Conservation (phyloP, 345 rosid genomes). For the Geranium rotundifolium region DNA sequence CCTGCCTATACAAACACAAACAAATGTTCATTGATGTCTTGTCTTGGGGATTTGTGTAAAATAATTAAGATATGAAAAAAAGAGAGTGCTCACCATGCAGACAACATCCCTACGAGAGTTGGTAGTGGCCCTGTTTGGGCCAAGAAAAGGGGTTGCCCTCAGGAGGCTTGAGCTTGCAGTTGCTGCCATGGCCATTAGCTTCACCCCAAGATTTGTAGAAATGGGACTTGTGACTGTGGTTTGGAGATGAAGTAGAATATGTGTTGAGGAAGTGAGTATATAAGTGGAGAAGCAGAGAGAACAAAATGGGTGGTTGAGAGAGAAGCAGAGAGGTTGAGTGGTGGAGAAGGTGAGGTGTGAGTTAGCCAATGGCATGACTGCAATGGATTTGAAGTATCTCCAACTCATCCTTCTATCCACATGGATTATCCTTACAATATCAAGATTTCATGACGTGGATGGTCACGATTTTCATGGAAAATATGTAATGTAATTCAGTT, state of each 20-base stretch:
- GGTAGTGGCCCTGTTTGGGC: slow-evolving; percentile 42
- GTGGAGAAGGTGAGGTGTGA: slow-evolving; percentile 10
- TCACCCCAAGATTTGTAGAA: not conserved
- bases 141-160: slow-evolving; percentile 55
- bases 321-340: slow-evolving; percentile 4
- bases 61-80: no score
- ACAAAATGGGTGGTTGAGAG: slow-evolving; percentile 15
- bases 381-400: slow-evolving; percentile 57
- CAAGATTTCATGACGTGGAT: no score
- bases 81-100: no score
- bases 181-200: slow-evolving; percentile 17
- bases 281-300: not conserved
- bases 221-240: no score
- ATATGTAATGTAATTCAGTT: no score
- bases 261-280: no score
- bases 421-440: not conserved
- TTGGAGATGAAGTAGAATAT: no score
- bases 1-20: no score
- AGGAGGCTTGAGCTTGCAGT: slow-evolving; percentile 58
- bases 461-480: no score
- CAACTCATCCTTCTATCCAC: slow-evolving; percentile 59
- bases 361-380: slow-evolving; percentile 46
- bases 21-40: no score
- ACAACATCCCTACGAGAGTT: slow-evolving; percentile 25
- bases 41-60: no score